Evolutionary conservation across 1,284 basidiomycete species (phyloP).

Genomic region (Naganishia cerealis): DNA sequence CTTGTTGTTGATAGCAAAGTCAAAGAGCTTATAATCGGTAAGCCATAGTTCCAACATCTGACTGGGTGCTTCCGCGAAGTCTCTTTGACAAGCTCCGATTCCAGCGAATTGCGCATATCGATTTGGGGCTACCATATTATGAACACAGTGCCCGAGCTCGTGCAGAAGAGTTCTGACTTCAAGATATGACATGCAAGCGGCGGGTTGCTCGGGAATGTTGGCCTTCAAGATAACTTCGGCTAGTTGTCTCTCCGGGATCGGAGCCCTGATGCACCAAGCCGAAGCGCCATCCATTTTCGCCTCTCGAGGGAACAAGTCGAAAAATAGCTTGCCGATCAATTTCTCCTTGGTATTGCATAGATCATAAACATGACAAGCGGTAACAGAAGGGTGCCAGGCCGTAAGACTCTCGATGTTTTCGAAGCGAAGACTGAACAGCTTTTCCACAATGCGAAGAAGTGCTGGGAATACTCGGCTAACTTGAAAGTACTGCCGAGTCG

Average conservation of each 20-base stretch:
- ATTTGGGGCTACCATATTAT: constrained; percentile 71
- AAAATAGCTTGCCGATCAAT: constrained; percentile 70
- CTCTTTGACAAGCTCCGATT: constrained; percentile 58
- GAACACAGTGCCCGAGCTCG: constrained; percentile 80
- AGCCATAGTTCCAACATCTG: constrained; percentile 88
- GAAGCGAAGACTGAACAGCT: constrained; percentile 6
- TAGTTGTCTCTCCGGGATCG: constrained; percentile 64
- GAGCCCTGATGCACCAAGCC: constrained; percentile 69
- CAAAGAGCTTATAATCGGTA: background rate
- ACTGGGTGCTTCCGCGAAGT: constrained; percentile 82
- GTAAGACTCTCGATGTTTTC: background rate
- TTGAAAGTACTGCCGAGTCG: background rate
- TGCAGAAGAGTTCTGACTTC: constrained; percentile 58
- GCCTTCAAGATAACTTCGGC: constrained; percentile 62
- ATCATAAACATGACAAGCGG: constrained; percentile 5
- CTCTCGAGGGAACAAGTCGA: constrained; percentile 82
- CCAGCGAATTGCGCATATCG: constrained; percentile 76
- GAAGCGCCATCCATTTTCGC: constrained; percentile 82
- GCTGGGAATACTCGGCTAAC: background rate
- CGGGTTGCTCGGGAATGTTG: constrained; percentile 11
- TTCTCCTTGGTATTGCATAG: background rate
- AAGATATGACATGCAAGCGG: constrained; percentile 74
- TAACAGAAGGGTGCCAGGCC: background rate
- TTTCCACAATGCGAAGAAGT: background rate
- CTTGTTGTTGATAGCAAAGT: constrained; percentile 14